phyloP scores from a whole-genome alignment of 2,329 filamentous ascomycete genomes.

The Aspergillus unguis region DNA sequence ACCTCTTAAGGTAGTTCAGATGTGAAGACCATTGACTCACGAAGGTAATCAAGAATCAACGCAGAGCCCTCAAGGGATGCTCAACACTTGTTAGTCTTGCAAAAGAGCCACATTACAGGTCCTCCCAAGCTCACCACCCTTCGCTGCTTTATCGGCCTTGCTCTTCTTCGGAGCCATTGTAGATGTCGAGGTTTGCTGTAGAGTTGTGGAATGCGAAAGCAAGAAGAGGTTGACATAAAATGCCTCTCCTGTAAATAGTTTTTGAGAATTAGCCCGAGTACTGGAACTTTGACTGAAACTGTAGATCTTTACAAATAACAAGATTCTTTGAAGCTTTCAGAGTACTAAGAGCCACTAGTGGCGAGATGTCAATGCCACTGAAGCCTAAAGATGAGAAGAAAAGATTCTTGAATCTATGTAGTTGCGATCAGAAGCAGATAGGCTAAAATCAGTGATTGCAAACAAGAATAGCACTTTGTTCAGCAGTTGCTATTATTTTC shows the following conservation, averaged over 20 bases:
- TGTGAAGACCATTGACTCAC: slow-evolving; percentile 32
- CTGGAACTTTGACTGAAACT: too few relatives aligned
- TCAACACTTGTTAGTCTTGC: slow-evolving; percentile 7
- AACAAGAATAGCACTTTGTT: neutral
- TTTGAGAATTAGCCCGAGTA: too few relatives aligned
- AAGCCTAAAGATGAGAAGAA: neutral
- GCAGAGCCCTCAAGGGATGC: slow-evolving; percentile 31
- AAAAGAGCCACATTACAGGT: neutral
- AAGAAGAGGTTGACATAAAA: neutral
- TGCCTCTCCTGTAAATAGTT: too few relatives aligned
- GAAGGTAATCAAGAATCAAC: slow-evolving; percentile 51
- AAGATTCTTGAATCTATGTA: slow-evolving; percentile 3
- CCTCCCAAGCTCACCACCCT: slow-evolving; percentile 28
- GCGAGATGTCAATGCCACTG: neutral
- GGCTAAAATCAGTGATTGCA: neutral
- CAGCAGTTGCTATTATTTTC: slow-evolving; percentile 1
- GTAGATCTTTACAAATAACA: too few relatives aligned
- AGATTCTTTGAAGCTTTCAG: too few relatives aligned
- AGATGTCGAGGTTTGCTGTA: neutral
- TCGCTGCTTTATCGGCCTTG: slow-evolving; percentile 31
- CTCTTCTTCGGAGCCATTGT: slow-evolving; percentile 41
- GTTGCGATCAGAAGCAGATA: neutral
- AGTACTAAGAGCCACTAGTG: neutral
- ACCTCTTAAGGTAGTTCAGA: too few relatives aligned
- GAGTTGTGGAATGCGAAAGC: neutral